These are phyloP conservation scores for Nitzschia sp. DNA, from an alignment of 108 stramenopile species.

Conservation along the genomic window DNA sequence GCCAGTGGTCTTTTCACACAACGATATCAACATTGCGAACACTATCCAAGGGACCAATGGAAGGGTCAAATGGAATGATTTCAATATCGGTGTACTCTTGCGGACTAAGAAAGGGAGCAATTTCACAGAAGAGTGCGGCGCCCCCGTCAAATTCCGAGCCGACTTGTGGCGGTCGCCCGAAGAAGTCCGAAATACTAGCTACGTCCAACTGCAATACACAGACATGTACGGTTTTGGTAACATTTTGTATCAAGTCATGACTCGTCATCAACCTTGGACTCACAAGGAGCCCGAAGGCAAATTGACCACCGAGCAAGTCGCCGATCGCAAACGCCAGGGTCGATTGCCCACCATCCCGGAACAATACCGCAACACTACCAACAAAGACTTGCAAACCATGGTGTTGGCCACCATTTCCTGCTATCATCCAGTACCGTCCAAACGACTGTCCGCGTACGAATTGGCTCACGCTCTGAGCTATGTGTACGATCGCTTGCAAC, in stretches of 20 bases:
- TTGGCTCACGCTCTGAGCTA: slow-evolving; percentile 30
- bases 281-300: slow-evolving; percentile 42
- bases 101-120: slow-evolving; percentile 18
- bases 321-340: slow-evolving; percentile 33
- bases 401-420: slow-evolving; percentile 36
- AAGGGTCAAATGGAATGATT: slow-evolving; percentile 66
- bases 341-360: slow-evolving; percentile 34
- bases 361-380: slow-evolving; percentile 30
- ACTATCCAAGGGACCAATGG: slow-evolving; percentile 31
- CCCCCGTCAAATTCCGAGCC: slow-evolving; percentile 39
- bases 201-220: slow-evolving; percentile 55
- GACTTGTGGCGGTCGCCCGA: slow-evolving; percentile 62
- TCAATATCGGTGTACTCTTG: slow-evolving; percentile 61
- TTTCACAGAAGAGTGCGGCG: slow-evolving; percentile 28
- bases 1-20: slow-evolving; percentile 39
- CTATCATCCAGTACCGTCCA: slow-evolving; percentile 28
- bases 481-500: slow-evolving; percentile 24
- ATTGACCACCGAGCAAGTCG: slow-evolving; percentile 25
- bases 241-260: slow-evolving; percentile 57
- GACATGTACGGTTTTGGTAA: slow-evolving; percentile 81
- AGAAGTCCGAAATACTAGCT: slow-evolving; percentile 44
- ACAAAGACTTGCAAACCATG: slow-evolving; percentile 24
- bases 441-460: slow-evolving; percentile 40
- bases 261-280: slow-evolving; percentile 55
- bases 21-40: slow-evolving; percentile 65